These are phyloP conservation scores for Blastobotrys raffinosifermentans DNA, from an alignment of 1,139 yeast genomes.

Conservation along the genomic window DNA sequence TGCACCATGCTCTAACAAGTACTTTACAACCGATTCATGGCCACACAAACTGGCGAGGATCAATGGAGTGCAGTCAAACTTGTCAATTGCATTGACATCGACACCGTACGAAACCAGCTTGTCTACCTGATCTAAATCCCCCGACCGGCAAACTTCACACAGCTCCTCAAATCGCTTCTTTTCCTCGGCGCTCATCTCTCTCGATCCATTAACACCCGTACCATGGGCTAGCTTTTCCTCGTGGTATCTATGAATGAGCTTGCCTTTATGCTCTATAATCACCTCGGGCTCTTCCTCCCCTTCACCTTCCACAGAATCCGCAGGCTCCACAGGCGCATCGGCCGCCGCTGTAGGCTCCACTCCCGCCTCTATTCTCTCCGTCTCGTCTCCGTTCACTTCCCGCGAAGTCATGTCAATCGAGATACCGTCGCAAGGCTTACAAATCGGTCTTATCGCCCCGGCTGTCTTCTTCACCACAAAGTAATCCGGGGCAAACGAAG, in stretches of 20 bases:
- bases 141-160: constrained; percentile 63
- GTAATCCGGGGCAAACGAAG: too few relatives aligned
- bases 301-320: too few relatives aligned
- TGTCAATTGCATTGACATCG: constrained; percentile 54
- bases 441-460: too few relatives aligned
- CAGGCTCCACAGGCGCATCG: too few relatives aligned
- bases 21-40: constrained; percentile 54
- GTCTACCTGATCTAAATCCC: constrained; percentile 62
- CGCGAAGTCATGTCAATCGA: too few relatives aligned
- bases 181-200: constrained; percentile 7
- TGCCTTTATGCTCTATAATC: constrained; percentile 9
- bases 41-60: constrained; percentile 73
- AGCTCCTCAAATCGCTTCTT: constrained; percentile 38
- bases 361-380: too few relatives aligned
- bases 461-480: too few relatives aligned
- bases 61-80: constrained; percentile 70
- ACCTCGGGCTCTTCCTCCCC: too few relatives aligned
- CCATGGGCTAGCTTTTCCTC: constrained; percentile 4
- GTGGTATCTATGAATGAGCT: constrained; percentile 9
- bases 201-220: neutral
- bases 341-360: too few relatives aligned
- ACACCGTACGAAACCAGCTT: constrained; percentile 40
- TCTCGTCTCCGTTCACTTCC: too few relatives aligned
- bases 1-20: constrained; percentile 62
- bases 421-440: too few relatives aligned